Conservation (phyloP, 148 eudicot genomes). For the Rhododendron williamsianum region DNA sequence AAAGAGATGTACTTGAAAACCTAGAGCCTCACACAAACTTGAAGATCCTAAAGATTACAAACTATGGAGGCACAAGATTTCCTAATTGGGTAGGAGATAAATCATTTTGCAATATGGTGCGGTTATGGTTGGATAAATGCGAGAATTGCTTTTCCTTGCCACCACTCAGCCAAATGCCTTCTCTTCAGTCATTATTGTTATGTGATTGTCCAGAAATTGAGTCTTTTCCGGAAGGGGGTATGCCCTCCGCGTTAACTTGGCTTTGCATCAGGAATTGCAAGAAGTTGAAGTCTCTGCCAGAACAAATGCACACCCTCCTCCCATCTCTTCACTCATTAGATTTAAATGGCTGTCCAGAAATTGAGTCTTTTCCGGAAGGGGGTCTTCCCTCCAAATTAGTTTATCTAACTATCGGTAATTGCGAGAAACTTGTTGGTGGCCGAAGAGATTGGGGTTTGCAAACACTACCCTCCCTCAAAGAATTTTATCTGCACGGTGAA, state of each 20-base stretch:
- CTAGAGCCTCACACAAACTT: slow-evolving; percentile 10
- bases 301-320: too few species aligned
- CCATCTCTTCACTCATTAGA: neutral
- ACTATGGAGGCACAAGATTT: neutral
- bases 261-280: too few species aligned
- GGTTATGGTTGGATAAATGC: neutral
- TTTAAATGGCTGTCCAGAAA: neutral
- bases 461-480: too few species aligned
- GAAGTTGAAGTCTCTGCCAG: too few species aligned
- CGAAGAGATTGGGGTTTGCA: too few species aligned
- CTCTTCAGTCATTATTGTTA: neutral
- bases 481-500: too few species aligned
- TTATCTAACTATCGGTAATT: neutral
- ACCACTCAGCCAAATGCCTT: neutral
- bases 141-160: slow-evolving; percentile 4
- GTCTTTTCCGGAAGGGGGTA: too few species aligned
- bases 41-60: neutral
- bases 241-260: too few species aligned
- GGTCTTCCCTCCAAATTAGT: neutral
- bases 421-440: neutral
- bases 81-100: slow-evolving; percentile 12
- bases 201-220: too few species aligned
- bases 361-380: neutral
- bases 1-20: neutral
- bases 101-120: neutral